Conservation (phyloP, 176 grass and related monocot genomes). For the Oryza rufipogon region DNA sequence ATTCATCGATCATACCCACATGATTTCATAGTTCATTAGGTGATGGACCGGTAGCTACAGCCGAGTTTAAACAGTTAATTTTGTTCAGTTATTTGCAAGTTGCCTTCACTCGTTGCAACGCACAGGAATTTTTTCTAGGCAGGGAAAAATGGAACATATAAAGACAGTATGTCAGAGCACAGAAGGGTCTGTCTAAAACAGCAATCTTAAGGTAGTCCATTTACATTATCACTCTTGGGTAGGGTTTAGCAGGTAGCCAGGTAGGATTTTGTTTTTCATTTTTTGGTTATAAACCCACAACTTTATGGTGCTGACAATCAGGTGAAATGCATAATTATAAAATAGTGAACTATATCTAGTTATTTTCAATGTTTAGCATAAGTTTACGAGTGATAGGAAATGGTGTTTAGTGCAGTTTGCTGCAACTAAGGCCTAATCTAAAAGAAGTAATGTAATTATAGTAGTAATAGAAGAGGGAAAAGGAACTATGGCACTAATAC, state of each 20-base stretch:
- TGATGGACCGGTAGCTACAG: too few species aligned
- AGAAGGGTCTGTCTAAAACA: neutral
- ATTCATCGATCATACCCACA: too few species aligned
- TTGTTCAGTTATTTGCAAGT: too few species aligned
- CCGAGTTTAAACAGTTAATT: too few species aligned
- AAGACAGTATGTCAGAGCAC: neutral
- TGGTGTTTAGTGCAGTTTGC: neutral
- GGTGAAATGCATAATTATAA: slow-evolving; percentile 21
- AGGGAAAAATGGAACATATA: neutral
- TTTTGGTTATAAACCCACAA: slow-evolving; percentile 2
- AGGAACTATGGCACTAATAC: neutral
- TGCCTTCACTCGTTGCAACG: too few species aligned
- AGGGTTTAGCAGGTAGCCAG: neutral
- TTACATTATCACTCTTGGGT: neutral
- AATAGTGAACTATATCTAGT: slow-evolving; percentile 8
- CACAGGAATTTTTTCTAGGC: too few species aligned
- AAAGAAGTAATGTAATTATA: neutral
- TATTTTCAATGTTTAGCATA: slow-evolving; percentile 27
- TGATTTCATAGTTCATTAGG: too few species aligned
- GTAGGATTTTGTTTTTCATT: neutral
- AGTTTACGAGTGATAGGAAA: slow-evolving; percentile 3
- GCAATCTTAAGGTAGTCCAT: neutral
- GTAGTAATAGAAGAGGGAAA: neutral
- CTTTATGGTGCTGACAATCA: neutral
- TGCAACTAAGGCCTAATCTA: slow-evolving; percentile 1